Percentiles rank a stretch among this genome's conserved stretches.
Conservation (phyloP, 257 asterid species). For the Solanum rostratum region DNA sequence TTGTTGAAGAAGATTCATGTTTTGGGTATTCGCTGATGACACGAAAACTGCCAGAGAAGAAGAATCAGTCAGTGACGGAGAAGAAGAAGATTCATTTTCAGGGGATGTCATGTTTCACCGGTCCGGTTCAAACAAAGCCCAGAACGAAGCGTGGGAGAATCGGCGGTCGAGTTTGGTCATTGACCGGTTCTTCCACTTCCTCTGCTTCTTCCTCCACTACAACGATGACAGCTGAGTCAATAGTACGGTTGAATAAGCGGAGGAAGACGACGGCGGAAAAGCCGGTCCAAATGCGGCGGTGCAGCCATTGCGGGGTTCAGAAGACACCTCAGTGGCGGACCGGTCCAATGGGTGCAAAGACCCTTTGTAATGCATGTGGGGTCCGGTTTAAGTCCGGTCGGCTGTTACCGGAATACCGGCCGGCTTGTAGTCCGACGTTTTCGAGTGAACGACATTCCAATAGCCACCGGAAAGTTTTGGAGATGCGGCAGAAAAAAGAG, state of each 20-base stretch:
- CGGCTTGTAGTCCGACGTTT: constrained; percentile 35
- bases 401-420: constrained; percentile 28
- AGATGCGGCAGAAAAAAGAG: constrained; percentile 27
- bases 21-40: constrained; percentile 1
- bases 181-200: not conserved
- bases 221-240: not conserved
- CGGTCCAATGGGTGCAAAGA: constrained; percentile 32
- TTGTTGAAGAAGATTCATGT: constrained; percentile 20
- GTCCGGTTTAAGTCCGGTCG: constrained; percentile 32
- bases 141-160: not conserved
- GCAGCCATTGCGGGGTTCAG: constrained; percentile 25
- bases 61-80: not conserved
- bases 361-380: constrained; percentile 36
- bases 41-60: not conserved
- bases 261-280: constrained; percentile 7
- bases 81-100: not conserved
- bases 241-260: constrained; percentile 8
- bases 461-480: constrained; percentile 26
- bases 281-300: constrained; percentile 11
- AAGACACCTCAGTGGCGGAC: constrained; percentile 31
- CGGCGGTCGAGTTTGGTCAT: constrained; percentile 6
- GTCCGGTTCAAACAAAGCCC: not conserved
- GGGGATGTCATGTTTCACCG: not conserved
- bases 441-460: constrained; percentile 19
- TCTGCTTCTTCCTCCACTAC: not conserved